Evolutionary conservation across 345 rosid species (phyloP), one percentile per base, ranked within the genome.

Genomic region (Isatis tinctoria): DNA sequence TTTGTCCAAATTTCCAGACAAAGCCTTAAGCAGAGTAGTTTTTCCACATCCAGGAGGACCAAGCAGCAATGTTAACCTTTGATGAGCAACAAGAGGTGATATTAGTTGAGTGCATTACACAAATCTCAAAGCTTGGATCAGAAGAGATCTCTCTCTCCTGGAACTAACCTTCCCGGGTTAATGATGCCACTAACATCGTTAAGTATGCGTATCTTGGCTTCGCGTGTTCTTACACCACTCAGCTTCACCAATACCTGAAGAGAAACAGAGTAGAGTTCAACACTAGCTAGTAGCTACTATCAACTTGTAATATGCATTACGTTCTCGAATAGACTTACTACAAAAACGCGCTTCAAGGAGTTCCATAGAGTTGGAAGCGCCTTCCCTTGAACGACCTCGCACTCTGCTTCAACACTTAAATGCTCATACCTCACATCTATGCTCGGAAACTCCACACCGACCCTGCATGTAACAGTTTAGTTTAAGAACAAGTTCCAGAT

Each of bases 31-130:
- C 30, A 88, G 69, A 16, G 90, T 78, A 43, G 90, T 85, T 77
- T 91, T 91, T 27, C 95, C 92, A 77, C 94, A 87, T 18, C 97
- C 94, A 43, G 94, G 97, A 32, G 94, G 94, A 30, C 97, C 97
- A 65, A 90, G 90, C 70, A 90, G 68, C 41, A 90, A 57, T 48
- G 94, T 86, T 83, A 88, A 82, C 73, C 97, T 32, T 86, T 43
- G 24, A 22, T 22, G 14, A 43, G 82, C 47, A 61, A 47, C 27
- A 49, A 44, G 22, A 37, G 41, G 24, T 26, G n/a, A 60, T 6
- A 30, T 58, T 39, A 45, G 60, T 59, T 56, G 3, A 47, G 32
- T 0, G 24, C 45, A 17, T 18, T 65, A 54, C 37, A 60, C 60
- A 26, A 36, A 17, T 16, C 40, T 44, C 61, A 59, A 64, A 57